Conservation (phyloP, 2,329 filamentous ascomycete species). For the Aspergillus proliferans region DNA sequence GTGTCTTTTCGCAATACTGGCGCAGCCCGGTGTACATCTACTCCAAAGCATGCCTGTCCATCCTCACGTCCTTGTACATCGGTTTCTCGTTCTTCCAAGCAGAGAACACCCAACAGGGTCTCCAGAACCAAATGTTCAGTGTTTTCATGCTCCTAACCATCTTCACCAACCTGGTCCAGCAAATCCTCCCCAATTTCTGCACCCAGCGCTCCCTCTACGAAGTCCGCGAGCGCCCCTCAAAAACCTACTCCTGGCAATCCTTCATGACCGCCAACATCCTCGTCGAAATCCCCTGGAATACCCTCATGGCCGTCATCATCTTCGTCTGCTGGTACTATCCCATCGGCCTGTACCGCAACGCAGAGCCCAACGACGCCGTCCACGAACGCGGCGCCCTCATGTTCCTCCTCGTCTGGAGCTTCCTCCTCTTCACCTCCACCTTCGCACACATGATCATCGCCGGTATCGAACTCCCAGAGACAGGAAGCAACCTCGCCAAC, state of each 20-base stretch:
- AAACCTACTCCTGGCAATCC: slow-evolving; percentile 67
- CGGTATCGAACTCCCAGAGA: slow-evolving; percentile 62
- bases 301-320: slow-evolving; percentile 57
- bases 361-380: slow-evolving; percentile 32
- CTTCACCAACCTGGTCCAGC: slow-evolving; percentile 56
- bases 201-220: slow-evolving; percentile 56
- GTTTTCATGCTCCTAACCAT: slow-evolving; percentile 82
- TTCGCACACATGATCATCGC: slow-evolving; percentile 71
- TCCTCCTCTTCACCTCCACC: slow-evolving; percentile 65
- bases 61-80: slow-evolving; percentile 65
- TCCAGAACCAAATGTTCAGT: slow-evolving; percentile 86
- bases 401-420: slow-evolving; percentile 57
- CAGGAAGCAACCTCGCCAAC: slow-evolving; percentile 58
- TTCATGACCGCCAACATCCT: slow-evolving; percentile 67
- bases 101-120: slow-evolving; percentile 66
- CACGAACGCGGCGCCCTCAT: slow-evolving; percentile 57
- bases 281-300: slow-evolving; percentile 64
- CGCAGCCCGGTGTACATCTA: slow-evolving; percentile 84
- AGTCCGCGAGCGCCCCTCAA: slow-evolving; percentile 56
- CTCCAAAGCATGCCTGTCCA: slow-evolving; percentile 66
- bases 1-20: slow-evolving; percentile 90
- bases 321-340: slow-evolving; percentile 65
- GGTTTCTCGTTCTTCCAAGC: slow-evolving; percentile 77
- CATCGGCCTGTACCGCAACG: slow-evolving; percentile 43
- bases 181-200: slow-evolving; percentile 56